Percentiles rank a stretch among this genome's conserved stretches.
Evolutionary conservation across 495 filamentous ascomycete genomes (phyloP).

Genomic region (Penicillium waksmanii): DNA sequence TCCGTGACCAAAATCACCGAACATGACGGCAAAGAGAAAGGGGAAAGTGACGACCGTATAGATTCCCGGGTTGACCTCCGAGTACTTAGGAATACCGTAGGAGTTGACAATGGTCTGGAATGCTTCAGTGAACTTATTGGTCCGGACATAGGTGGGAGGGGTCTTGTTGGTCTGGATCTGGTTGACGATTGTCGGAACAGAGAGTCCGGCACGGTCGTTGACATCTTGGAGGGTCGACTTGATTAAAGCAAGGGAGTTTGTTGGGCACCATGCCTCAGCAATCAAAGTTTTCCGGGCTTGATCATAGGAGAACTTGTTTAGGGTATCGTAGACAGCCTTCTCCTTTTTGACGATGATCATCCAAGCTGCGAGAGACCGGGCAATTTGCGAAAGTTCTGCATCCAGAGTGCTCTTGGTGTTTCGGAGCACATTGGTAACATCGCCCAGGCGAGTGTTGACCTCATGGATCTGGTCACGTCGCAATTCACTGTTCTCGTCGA

Average conservation of each 20-base stretch:
- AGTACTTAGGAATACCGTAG: conserved; percentile 95
- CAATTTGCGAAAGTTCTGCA: conserved; percentile 90
- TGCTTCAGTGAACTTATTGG: conserved; percentile 95
- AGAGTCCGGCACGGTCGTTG: conserved; percentile 89
- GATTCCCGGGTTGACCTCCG: conserved; percentile 93
- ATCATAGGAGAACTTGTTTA: conserved; percentile 97
- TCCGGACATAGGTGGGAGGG: conserved; percentile 93
- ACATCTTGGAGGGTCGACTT: conserved; percentile 97
- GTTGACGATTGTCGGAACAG: conserved; percentile 96
- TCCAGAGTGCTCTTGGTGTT: conserved; percentile 97
- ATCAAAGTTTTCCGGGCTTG: conserved; percentile 93
- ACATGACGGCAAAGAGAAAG: conserved; percentile 99
- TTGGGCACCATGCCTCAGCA: conserved; percentile 96
- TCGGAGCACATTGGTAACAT: conserved; percentile 85
- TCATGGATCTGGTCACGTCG: conserved; percentile 94
- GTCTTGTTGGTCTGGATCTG: conserved; percentile 96
- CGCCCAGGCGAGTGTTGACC: conserved; percentile 87
- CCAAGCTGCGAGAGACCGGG: conserved; percentile 87
- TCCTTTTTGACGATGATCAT: conserved; percentile 97
- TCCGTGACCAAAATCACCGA: conserved; percentile 94
- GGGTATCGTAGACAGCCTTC: conserved; percentile 95
- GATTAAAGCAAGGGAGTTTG: conserved; percentile 85
- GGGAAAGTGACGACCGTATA: conserved; percentile 97
- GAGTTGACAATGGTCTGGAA: conserved; percentile 99
- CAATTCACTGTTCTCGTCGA: conserved; percentile 95